Evolutionary conservation across 768 basidiomycete species (phyloP), one percentile per base, ranked within the genome.

Genomic region (Russula sp.): DNA sequence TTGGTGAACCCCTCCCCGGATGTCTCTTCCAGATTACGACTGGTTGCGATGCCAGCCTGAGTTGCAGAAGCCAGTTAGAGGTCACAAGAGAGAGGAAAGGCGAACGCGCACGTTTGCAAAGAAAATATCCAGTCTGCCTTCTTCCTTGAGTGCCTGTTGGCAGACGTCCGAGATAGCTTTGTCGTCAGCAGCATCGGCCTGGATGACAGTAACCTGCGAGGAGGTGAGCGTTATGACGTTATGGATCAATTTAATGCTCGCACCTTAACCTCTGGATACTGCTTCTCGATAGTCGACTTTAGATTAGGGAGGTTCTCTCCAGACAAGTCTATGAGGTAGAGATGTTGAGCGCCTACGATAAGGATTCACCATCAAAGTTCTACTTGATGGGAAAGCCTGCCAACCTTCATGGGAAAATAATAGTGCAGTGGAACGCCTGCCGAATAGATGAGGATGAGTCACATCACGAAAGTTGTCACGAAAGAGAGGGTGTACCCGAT

Each of bases 91-190:
- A 35, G 45, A 22, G 11, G 55, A 35, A 57, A 18, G 51, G 20
- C 52, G 32, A 5, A 66, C 58, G 69, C 84, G 57, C 70, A 92
- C 94, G 72, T 98, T 97, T 39, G 95, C 95, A 71, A 94, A 98
- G 79, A 97, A 97, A 66, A 95, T 86, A 68, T 98, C 95, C 13
- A 98, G 78, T 63, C 84, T 81, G 9, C 94, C 93, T 71, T 95
- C 87, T 64, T 97, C 93, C 48, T 81, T 75, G 37, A 93, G 70
- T 2, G 89, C 91, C 61, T 78, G 84, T 61, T 86, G 76, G 72
- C 94, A 93, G 1, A 94, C 72, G 6, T 74, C 75, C 22, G 82
- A 77, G 60, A 97, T 86, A 10, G 86, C 81, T 13, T 74, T 68
- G 57, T 93, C 87, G 70, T 92, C 85, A 20, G 93, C 86, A 14